Evolutionary conservation across 2,329 filamentous ascomycete genomes (phyloP), one percentile per base, ranked within the genome.

Genomic region (Colletotrichum eremochloae): DNA sequence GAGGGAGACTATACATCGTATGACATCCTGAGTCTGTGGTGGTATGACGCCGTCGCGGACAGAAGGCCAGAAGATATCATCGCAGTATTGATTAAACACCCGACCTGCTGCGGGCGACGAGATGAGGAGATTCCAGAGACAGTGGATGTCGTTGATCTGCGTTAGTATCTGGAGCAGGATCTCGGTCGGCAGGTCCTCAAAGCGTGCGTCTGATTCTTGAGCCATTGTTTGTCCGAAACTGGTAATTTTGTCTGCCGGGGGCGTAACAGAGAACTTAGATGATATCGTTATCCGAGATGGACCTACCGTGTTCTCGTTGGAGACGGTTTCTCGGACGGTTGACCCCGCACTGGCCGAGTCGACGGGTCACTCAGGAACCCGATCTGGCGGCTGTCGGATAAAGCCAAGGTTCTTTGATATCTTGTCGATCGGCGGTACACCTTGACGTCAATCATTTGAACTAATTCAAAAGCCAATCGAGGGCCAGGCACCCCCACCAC

Each of bases 391-490:
- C 14, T 31, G 11, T n/a, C 6, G 31, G n/a, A 24, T 36, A 42
- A 42, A 72, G 46, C 20, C 31, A 69, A 50, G 60, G 58, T 48
- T 64, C 55, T 38, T 46, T 42, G 8, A 48, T 46, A 12, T 33
- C 42, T 20, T 52, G 33, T 53, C 42, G 68, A 71, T 68, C 65
- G 29, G 44, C 20, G 44, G 31, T 31, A 14, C 15, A 48, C 40
- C 29, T 68, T 71, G 38, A 71, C 65, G 58, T 71, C 65, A 68
- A 71, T 24, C 52, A 71, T 60, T 63, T 15, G 5, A 44, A 36
- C 61, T 29, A 18, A 38, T 5, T 15, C 18, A 5, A 33, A 71
- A 68, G 20, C 53, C 24, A 36, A 71, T 68, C 58, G 33, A 14
- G 24, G 7, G 9, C 15, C 20, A 63, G 7, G 36, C 46, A 31